These are phyloP conservation scores for Synchytrium microbalum DNA, from an alignment of 371 early-diverging fungal species.

Conservation along the genomic window DNA sequence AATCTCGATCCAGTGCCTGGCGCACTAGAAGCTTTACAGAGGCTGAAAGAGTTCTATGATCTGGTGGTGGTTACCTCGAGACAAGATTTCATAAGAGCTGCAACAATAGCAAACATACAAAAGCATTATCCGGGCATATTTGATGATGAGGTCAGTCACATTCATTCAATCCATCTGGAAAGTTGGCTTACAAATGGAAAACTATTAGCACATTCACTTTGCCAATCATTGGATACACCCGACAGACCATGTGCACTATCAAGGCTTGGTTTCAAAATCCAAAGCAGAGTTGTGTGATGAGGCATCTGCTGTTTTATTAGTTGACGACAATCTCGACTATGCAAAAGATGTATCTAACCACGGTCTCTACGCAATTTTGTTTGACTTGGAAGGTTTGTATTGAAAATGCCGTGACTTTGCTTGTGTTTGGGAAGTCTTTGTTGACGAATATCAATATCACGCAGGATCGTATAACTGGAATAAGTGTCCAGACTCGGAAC, in stretches of 20 bases:
- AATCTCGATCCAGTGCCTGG: neutral
- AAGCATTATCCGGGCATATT: neutral
- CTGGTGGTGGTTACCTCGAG: neutral
- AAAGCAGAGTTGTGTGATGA: neutral
- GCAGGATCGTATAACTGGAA: too few relatives aligned
- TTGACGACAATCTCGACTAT: neutral
- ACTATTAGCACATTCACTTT: neutral
- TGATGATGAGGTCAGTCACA: neutral
- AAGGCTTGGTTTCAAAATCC: neutral
- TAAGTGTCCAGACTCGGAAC: neutral
- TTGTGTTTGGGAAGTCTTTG: too few relatives aligned
- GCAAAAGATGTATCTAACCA: neutral
- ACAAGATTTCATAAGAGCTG: neutral
- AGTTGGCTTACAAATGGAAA: too few relatives aligned
- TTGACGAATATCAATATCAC: too few relatives aligned
- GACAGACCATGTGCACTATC: neutral
- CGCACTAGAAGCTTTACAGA: neutral
- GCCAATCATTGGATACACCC: neutral
- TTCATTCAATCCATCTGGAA: too few relatives aligned
- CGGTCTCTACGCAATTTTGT: neutral
- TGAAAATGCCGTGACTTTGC: too few relatives aligned
- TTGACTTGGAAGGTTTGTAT: neutral
- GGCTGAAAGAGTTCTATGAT: neutral
- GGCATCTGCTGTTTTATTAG: neutral
- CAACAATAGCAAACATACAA: neutral